phyloP scores from a whole-genome alignment of 345 rosid genomes.

The Corymbia maculata region DNA sequence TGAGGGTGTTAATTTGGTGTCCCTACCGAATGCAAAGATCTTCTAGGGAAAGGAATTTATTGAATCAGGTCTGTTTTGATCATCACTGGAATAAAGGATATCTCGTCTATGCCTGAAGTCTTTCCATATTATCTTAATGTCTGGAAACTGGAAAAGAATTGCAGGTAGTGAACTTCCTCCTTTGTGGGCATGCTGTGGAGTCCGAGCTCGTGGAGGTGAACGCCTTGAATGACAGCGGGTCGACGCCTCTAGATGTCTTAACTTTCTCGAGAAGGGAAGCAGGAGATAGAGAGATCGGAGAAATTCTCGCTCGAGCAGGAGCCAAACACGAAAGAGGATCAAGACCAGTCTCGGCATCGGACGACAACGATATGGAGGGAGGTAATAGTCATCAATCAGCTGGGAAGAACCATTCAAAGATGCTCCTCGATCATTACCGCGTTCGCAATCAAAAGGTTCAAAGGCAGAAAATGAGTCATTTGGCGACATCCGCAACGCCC shows the following conservation, averaged over 20 bases:
- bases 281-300: too few relatives aligned
- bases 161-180: neutral
- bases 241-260: neutral
- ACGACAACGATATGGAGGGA: accelerated
- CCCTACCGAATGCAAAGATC: too few relatives aligned
- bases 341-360: accelerated
- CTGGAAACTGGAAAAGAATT: too few relatives aligned
- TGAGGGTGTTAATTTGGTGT: too few relatives aligned
- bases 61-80: neutral
- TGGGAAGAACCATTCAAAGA: too few relatives aligned
- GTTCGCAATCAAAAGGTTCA: neutral
- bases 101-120: too few relatives aligned
- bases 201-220: neutral
- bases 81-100: neutral
- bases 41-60: too few relatives aligned
- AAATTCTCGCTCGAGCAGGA: neutral
- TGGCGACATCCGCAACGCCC: neutral
- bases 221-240: accelerated
- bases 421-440: neutral
- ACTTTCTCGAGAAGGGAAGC: too few relatives aligned
- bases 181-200: neutral
- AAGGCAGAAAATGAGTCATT: neutral
- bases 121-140: too few relatives aligned
- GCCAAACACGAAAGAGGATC: neutral
- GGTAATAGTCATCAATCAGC: neutral